Conservation (phyloP, 305 asterid genomes). For the Solanum hybrid region DNA sequence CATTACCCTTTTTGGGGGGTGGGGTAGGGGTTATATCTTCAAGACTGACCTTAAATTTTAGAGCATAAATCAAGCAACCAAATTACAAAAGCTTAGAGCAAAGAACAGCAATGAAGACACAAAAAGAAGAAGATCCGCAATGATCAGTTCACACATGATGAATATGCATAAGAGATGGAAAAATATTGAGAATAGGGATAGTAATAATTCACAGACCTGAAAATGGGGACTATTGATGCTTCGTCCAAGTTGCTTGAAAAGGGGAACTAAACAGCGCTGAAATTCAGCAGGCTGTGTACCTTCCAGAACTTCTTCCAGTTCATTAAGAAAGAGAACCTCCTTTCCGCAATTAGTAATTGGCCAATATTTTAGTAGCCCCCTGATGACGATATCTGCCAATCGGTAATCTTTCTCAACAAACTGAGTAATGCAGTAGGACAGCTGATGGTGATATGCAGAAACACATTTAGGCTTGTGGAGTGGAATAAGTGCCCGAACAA, state of each 20-base stretch:
- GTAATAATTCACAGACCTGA: constrained; percentile 45
- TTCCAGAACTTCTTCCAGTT: constrained; percentile 79
- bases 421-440: constrained; percentile 60
- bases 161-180: background rate
- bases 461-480: constrained; percentile 62
- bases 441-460: constrained; percentile 62
- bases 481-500: constrained; percentile 67
- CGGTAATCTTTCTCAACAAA: constrained; percentile 86
- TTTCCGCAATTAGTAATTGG: constrained; percentile 75
- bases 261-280: constrained; percentile 78
- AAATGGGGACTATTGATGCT: constrained; percentile 82
- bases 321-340: constrained; percentile 83
- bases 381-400: constrained; percentile 56
- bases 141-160: background rate
- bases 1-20: background rate
- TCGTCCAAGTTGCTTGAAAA: constrained; percentile 67
- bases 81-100: background rate
- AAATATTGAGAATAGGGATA: background rate
- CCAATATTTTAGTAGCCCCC: constrained; percentile 79
- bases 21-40: background rate
- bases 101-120: background rate
- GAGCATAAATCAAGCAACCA: background rate
- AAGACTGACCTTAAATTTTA: background rate
- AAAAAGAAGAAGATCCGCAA: background rate
- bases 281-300: constrained; percentile 63